Percentiles rank a stretch among this genome's conserved stretches.
These are phyloP conservation scores for Begonia masoniana DNA, from an alignment of 306 rosid species.

Conservation along the genomic window DNA sequence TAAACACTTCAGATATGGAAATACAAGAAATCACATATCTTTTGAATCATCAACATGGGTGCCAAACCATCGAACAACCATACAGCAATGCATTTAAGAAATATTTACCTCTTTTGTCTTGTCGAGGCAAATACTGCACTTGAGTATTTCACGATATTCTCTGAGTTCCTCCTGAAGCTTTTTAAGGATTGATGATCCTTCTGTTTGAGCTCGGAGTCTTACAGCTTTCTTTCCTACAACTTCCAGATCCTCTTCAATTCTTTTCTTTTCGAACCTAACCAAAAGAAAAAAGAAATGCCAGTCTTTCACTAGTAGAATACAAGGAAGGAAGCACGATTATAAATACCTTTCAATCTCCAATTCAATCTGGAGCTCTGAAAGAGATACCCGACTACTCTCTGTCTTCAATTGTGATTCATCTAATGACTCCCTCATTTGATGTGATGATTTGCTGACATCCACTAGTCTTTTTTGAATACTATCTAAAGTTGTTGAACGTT, in stretches of 20 bases:
- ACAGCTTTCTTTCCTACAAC: constrained; percentile 53
- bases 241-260: constrained; percentile 67
- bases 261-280: constrained; percentile 59
- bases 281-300: not conserved
- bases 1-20: too few relatives aligned
- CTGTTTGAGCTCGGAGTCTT: constrained; percentile 47
- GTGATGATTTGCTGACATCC: constrained; percentile 53
- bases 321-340: constrained; percentile 3
- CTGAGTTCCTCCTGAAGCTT: constrained; percentile 79
- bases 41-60: too few relatives aligned
- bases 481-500: constrained; percentile 40
- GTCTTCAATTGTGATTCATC: constrained; percentile 49
- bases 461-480: constrained; percentile 47
- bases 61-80: too few relatives aligned
- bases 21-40: too few relatives aligned
- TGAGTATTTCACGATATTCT: constrained; percentile 75
- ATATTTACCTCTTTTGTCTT: constrained; percentile 74
- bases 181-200: constrained; percentile 55
- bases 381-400: constrained; percentile 33
- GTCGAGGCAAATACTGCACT: constrained; percentile 78
- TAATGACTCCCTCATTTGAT: constrained; percentile 43
- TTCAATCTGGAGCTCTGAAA: constrained; percentile 54
- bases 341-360: constrained; percentile 79
- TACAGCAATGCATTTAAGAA: too few relatives aligned
- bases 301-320: not conserved